Evolutionary conservation across 2,329 filamentous ascomycete genomes (phyloP).

Genomic region (Pseudocercospora pini-densiflorae): DNA sequence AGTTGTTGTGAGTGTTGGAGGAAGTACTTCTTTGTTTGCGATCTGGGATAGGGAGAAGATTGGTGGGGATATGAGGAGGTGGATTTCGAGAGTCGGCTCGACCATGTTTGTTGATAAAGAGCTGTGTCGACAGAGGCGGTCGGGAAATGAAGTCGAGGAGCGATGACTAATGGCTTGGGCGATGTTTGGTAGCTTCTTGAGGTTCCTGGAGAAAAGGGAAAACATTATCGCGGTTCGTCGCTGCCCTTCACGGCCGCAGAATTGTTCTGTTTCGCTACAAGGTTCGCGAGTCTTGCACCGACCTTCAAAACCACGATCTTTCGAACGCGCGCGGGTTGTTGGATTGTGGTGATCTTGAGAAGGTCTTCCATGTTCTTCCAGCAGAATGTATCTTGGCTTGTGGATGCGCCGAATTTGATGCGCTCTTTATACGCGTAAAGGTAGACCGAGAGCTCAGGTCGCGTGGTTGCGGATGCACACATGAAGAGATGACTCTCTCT

Average conservation of each 20-base stretch:
- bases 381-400: background rate
- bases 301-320: background rate
- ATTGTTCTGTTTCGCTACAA: background rate
- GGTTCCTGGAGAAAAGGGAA: too few species aligned
- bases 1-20: background rate
- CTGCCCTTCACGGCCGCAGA: too few species aligned
- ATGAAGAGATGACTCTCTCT: background rate
- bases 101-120: too few species aligned
- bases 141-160: background rate
- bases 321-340: background rate
- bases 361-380: background rate
- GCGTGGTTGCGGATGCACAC: background rate
- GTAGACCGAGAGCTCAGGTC: background rate
- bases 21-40: too few species aligned
- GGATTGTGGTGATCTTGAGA: background rate
- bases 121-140: background rate
- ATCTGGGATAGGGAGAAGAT: background rate
- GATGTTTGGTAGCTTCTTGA: too few species aligned
- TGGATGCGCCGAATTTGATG: background rate
- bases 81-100: background rate
- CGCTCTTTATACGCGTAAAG: background rate
- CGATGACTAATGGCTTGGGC: background rate
- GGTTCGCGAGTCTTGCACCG: background rate
- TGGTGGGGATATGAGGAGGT: background rate
- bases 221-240: too few species aligned